Evolutionary conservation across 1,139 yeast genomes (phyloP), one percentile per base, ranked within the genome.

Genomic region (Candida sp.): DNA sequence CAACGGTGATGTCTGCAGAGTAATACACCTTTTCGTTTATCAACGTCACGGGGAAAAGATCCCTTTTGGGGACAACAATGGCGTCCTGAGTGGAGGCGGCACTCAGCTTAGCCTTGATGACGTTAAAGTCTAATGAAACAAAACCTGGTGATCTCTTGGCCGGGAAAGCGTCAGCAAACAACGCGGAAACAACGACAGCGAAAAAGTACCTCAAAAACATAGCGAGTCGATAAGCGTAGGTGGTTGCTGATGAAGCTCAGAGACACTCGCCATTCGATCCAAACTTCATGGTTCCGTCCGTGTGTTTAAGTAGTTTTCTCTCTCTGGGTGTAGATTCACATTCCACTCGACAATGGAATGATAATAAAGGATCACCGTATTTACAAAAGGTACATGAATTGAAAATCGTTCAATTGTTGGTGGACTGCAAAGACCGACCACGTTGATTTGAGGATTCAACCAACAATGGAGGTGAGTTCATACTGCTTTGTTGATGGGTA

Each of bases 71-170:
- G 6, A 12, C 12, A 31, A 22, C 28, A 5, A 7, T 23, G 22
- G 7, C 12, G 4, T 12, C 28, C 31, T 32, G 8, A 56, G 7
- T 67, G 65, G 17, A 17, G 2, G 17, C 17, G 17, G 58, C 84
- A 78, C 47, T 63, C 4, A 7, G 8, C 12, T 41, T 42, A 3
- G 41, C 43, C 28, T 30, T 49, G 23, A 51, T 28, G 30, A 54
- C 49, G 27, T 50, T 46, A 34, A 54, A 52, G 37, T 54, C 55
- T 32, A 54, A 46, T n/a, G 53, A 11, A 17, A 54, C 37, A 33
- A 50, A 54, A 34, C 57, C 57, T 26, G 49, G 42, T 31, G 47
- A 44, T 49, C 54, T 47, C 40, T 50, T 54, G 22, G 33, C 43
- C 26, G 42, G 38, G 17, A 44, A 42, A 42, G 47, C 50, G 17